Base-by-base conservation (phyloP, 371 early-diverging fungal species). In the Rhizopus arrhizus region DNA sequence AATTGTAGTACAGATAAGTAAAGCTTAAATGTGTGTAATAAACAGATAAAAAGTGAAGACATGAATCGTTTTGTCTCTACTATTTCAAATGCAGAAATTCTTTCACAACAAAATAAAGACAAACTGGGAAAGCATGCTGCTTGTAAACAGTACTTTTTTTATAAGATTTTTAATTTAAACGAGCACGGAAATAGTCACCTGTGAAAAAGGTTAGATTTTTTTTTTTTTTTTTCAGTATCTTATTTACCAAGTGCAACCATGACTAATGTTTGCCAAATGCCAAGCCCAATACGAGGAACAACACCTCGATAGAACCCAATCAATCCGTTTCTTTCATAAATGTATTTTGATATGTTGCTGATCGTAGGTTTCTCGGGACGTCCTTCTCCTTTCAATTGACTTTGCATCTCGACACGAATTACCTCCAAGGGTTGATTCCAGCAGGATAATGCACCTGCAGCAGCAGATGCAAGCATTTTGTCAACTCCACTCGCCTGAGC, bases 351-450 rank as follows among this genome's bases (percentile, higher is more conserved):
- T n/a, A 91, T 86, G 42, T 81, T 83, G 16, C 70, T 79, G 51
- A 97, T 90, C n/a, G 87, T 88, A 88, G 95, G 80, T 53, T 95
- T 95, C 59, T 89, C 87, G 5, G 96, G 96, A 35, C 96, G 86
- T 49, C 89, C 92, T 13, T 69, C 85, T 1, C 84, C 77, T 76
- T 94, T 91, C 59, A 91, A 81, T 73, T 94, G 95, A 53, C 85
- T 85, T 76, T 97, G 95, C 96, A 97, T 96, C 67, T 97, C 97
- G 10, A 97, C 93, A 32, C 97, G 91, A 54, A 97, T 97, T 43
- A 96, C 97, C 68, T 96, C 96, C 57, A 96, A 90, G 29, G 96
- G 96, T 77, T 96, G 96, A 70, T 95, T 95, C 96, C 96, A 96
- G 81, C 95, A 95, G 6, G 90, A 85, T 40, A 95, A 70, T 12